A percentile compares a stretch with the other conserved stretches of the same genome.
Evolutionary conservation across 2,329 filamentous ascomycete species (phyloP).

Genomic region (Phialophora macrospora): DNA sequence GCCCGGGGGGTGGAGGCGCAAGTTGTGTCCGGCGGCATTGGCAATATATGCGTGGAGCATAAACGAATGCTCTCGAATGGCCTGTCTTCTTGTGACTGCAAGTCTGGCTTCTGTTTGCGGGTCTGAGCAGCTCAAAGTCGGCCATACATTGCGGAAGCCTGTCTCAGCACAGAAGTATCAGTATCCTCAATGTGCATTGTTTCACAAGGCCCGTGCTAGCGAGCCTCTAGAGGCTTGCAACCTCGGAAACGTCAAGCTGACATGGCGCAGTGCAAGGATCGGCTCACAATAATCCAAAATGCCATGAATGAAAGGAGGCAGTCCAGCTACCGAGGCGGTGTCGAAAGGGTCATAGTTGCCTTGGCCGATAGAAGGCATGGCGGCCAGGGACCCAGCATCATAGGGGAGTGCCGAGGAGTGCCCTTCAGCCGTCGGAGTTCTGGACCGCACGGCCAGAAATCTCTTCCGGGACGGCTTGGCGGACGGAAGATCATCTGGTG

Average conservation of each 20-base stretch:
- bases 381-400: neutral
- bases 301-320: slow-evolving; percentile 16
- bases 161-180: neutral
- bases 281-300: slow-evolving; percentile 10
- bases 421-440: neutral
- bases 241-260: neutral
- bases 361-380: neutral
- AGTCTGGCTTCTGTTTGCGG: neutral
- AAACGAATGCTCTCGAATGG: neutral
- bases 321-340: neutral
- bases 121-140: slow-evolving; percentile 4
- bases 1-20: slow-evolving; percentile 4
- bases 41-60: slow-evolving; percentile 15
- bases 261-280: neutral
- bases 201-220: neutral
- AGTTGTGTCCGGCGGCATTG: neutral
- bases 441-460: slow-evolving; percentile 6
- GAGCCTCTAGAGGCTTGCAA: neutral
- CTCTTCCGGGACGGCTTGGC: neutral
- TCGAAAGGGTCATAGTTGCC: slow-evolving; percentile 16
- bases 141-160: slow-evolving; percentile 14
- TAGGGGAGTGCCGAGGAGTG: neutral
- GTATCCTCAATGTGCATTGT: neutral
- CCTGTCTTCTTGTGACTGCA: neutral
- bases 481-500: neutral